Conservation (phyloP, 257 asterid species). For the Ophiorrhiza pumila region DNA sequence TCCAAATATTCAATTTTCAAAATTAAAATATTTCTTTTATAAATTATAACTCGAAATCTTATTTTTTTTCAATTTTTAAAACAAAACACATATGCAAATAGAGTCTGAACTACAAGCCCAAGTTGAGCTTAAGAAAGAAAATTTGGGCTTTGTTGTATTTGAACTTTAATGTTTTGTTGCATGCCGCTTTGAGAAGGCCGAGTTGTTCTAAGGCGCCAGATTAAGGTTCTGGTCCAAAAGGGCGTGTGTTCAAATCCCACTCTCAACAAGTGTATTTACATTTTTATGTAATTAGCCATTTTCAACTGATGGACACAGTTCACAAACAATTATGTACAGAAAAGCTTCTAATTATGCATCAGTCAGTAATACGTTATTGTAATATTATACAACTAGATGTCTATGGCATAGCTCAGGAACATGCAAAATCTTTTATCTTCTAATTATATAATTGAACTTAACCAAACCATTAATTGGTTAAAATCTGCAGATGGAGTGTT, state of each 20-base stretch:
- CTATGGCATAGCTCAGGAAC: not conserved
- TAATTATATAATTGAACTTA: no score
- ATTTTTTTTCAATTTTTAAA: no score
- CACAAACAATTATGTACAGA: not conserved
- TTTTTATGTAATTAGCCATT: no score
- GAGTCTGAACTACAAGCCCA: no score
- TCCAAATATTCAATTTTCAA: no score
- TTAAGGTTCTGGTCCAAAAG: conserved; percentile 99
- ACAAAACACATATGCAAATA: no score
- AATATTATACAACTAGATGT: not conserved
- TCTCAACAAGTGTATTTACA: conserved; percentile 23
- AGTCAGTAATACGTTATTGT: not conserved
- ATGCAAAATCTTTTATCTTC: no score
- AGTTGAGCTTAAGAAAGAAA: no score
- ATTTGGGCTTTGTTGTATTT: no score
- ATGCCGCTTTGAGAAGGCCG: conserved; percentile 80
- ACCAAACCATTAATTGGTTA: not conserved
- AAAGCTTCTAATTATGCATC: not conserved
- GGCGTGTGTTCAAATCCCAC: conserved; percentile 99
- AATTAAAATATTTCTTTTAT: no score
- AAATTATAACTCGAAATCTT: no score
- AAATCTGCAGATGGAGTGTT: not conserved
- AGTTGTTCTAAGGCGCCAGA: conserved; percentile 99
- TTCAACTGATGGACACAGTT: not conserved
- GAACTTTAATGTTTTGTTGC: no score